These are phyloP conservation scores for Larix kaempferi DNA, from an alignment of 75 land plant species.

Conservation along the genomic window DNA sequence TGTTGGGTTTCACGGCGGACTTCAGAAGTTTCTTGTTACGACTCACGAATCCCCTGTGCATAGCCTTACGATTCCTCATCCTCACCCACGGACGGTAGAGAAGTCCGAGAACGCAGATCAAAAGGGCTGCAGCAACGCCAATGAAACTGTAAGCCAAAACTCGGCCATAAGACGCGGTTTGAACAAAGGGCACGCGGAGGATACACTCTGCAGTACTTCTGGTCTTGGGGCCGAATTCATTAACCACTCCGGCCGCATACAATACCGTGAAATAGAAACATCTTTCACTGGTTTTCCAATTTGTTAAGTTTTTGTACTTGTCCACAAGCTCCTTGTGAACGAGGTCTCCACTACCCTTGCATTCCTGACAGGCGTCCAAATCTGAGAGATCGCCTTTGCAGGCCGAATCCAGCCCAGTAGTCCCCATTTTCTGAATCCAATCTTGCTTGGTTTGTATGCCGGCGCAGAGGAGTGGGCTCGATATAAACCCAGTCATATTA, in stretches of 20 bases:
- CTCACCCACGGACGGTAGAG: too few relatives aligned
- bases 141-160: too few relatives aligned
- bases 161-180: too few relatives aligned
- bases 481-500: slow-evolving; percentile 27
- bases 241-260: slow-evolving; percentile 54
- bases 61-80: too few relatives aligned
- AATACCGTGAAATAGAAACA: slow-evolving; percentile 44
- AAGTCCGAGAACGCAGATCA: too few relatives aligned
- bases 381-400: slow-evolving; percentile 6
- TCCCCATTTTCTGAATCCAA: slow-evolving; percentile 18
- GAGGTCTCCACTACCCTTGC: slow-evolving; percentile 31
- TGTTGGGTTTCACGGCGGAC: too few relatives aligned
- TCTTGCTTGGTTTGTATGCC: slow-evolving; percentile 9
- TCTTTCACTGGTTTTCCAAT: neutral
- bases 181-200: too few relatives aligned
- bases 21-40: too few relatives aligned
- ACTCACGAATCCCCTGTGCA: too few relatives aligned
- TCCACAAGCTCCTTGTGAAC: neutral
- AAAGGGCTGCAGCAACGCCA: too few relatives aligned
- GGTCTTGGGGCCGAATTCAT: slow-evolving; percentile 37
- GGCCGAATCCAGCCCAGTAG: slow-evolving; percentile 3
- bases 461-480: slow-evolving; percentile 11
- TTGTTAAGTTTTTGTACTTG: neutral
- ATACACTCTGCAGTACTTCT: neutral
- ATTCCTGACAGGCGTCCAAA: slow-evolving; percentile 36